phyloP scores from a whole-genome alignment of 306 rosid species.

The Crataegus laevigata region DNA sequence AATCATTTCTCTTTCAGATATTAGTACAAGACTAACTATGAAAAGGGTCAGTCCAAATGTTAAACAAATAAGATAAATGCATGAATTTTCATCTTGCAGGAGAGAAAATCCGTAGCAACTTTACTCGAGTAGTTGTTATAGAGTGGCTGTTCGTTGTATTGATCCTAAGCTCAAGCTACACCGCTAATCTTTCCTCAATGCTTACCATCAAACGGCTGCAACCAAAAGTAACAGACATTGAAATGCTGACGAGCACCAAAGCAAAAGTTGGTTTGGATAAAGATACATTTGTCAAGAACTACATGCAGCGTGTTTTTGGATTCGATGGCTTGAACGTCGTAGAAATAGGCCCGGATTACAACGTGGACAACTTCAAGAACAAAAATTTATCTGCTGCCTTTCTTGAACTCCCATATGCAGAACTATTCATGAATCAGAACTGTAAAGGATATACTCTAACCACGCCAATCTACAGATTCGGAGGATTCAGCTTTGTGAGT shows the following conservation, averaged over 20 bases:
- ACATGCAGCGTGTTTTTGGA: slow-evolving; percentile 25
- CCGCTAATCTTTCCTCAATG: slow-evolving; percentile 62
- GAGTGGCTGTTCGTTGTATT: slow-evolving; percentile 50
- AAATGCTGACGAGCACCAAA: slow-evolving; percentile 39
- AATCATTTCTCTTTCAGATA: neutral
- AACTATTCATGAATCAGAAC: slow-evolving; percentile 34
- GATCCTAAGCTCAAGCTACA: slow-evolving; percentile 57
- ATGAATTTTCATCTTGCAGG: slow-evolving; percentile 21
- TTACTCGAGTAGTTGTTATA: slow-evolving; percentile 34
- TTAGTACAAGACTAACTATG: neutral
- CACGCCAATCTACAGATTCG: slow-evolving; percentile 37
- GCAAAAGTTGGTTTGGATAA: slow-evolving; percentile 37
- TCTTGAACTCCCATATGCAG: slow-evolving; percentile 63
- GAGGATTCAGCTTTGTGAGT: slow-evolving; percentile 78
- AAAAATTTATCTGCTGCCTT: slow-evolving; percentile 48
- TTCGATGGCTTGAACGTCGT: slow-evolving; percentile 28
- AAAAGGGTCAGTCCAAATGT: neutral
- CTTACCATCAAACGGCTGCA: slow-evolving; percentile 35
- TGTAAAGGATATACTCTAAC: slow-evolving; percentile 38
- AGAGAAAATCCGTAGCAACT: slow-evolving; percentile 38
- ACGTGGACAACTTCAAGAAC: slow-evolving; percentile 6
- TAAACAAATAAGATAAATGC: neutral
- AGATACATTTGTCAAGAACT: slow-evolving; percentile 40
- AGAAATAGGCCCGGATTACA: neutral
- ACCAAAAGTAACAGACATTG: slow-evolving; percentile 21